Base-by-base conservation (phyloP, 441 rosid species). In the Syzygium malaccense region DNA sequence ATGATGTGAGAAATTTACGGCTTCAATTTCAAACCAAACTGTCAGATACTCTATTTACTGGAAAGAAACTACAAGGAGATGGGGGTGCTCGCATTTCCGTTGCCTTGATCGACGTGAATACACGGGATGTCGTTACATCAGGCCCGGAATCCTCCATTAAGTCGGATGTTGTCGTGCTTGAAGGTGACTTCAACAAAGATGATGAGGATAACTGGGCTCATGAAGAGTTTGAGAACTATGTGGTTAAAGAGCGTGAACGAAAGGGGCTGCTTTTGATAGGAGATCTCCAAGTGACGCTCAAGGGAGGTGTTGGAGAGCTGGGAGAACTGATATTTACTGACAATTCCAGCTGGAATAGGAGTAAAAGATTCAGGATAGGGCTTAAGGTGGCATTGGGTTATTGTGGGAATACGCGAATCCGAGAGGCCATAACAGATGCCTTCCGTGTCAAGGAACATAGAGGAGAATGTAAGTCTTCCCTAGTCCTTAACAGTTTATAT, bases 401-500 rank as follows among this genome's bases (percentile, higher is more conserved):
- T 71, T 37, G 80, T 71, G 80, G 51, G 2, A 71, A 37, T 20
- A 71, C 51, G 0, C 49, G 51, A 37, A 71, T 71, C 80, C 26
- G 28, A 23, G 80, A 71, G 23, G 80, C 51, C 28, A 37, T 11
- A 71, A 20, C 80, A 11, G n/a, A 71, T 71, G 80, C 80, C 28
- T 71, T 71, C 28, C 17, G 51, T 11, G 80, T 71, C 9, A 71
- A 71, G 26, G 80, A 37, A 11, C 83, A 37, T 41, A 75, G 51
- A 75, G 83, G 83, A 75, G 83, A 75, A 75, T 12, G 83, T 75
- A 37, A 12, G 83, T 23, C 83, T 12, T 3, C 12, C 83, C 0
- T 37, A 20, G 49, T 23, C 7, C 15, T 0, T 71, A 11, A 37
- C n/a, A 1, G 51, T 12, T 3, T 0, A 75, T 64, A 64, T 3